Percentiles rank a stretch among this genome's conserved stretches.
Evolutionary conservation across 1,284 basidiomycete genomes (phyloP).

Genomic region (Cystobasidium slooffiae): DNA sequence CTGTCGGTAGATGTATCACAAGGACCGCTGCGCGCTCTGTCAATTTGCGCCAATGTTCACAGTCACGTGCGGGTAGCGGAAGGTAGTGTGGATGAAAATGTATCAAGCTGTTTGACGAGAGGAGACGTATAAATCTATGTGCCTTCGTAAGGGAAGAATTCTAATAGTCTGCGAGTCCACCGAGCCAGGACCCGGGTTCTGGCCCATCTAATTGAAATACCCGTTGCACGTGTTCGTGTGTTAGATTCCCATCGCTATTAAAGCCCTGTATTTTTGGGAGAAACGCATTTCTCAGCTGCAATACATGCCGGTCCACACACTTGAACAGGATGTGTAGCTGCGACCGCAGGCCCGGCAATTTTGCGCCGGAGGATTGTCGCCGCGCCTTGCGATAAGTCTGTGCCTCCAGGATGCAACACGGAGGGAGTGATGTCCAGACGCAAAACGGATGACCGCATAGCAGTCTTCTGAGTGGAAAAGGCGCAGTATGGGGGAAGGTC

Average conservation of each 20-base stretch:
- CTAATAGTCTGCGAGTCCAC: background rate
- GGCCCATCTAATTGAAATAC: conserved; percentile 4
- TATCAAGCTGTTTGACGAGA: background rate
- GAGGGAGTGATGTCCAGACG: background rate
- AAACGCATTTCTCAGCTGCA: conserved; percentile 9
- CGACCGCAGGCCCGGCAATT: conserved; percentile 4
- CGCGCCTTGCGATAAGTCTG: background rate
- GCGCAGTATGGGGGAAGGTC: conserved; percentile 1
- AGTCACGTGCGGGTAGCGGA: conserved; percentile 1
- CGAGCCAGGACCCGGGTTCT: conserved; percentile 2
- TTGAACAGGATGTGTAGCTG: conserved; percentile 1
- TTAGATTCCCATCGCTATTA: background rate
- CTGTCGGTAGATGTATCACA: background rate
- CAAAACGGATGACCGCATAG: background rate
- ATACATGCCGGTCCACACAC: conserved; percentile 1
- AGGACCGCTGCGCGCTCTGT: background rate
- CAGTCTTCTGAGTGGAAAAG: background rate
- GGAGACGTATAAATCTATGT: background rate
- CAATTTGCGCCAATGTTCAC: background rate
- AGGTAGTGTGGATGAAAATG: background rate
- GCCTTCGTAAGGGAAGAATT: background rate
- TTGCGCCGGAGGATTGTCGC: conserved; percentile 10
- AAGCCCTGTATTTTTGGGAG: background rate
- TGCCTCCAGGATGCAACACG: background rate
- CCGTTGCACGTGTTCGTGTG: conserved; percentile 2